phyloP scores from a whole-genome alignment of 257 asterid genomes.

The Solanum peruvianum region DNA sequence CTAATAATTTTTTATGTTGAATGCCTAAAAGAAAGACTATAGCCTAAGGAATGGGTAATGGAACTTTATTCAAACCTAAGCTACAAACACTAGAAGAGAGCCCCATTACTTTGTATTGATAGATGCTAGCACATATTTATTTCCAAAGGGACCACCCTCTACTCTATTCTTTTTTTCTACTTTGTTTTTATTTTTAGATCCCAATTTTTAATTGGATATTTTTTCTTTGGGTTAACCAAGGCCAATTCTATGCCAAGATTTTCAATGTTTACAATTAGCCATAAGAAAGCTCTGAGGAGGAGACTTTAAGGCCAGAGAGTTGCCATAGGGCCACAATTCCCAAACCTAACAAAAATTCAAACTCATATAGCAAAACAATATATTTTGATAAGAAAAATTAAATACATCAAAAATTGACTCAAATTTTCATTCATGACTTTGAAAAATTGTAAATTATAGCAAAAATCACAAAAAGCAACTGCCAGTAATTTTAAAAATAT shows the following conservation, averaged over 20 bases:
- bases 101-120: constrained; percentile 5
- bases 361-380: too few relatives aligned
- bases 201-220: constrained; percentile 21
- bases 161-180: not conserved
- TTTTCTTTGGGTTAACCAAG: not conserved
- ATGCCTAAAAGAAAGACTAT: not conserved
- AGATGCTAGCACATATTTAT: not conserved
- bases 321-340: too few relatives aligned
- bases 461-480: not conserved
- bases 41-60: not conserved
- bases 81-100: not conserved
- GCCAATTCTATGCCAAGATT: too few relatives aligned
- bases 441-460: not conserved
- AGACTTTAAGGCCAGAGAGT: too few relatives aligned
- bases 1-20: not conserved
- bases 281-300: too few relatives aligned
- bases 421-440: too few relatives aligned
- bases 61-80: not conserved
- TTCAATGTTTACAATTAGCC: too few relatives aligned
- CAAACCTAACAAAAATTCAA: too few relatives aligned
- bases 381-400: too few relatives aligned
- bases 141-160: constrained; percentile 14
- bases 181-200: constrained; percentile 2
- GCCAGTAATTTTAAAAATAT: not conserved
- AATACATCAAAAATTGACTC: too few relatives aligned